Evolutionary conservation across 345 rosid genomes (phyloP).

Genomic region (Aquilaria yunnanensis): DNA sequence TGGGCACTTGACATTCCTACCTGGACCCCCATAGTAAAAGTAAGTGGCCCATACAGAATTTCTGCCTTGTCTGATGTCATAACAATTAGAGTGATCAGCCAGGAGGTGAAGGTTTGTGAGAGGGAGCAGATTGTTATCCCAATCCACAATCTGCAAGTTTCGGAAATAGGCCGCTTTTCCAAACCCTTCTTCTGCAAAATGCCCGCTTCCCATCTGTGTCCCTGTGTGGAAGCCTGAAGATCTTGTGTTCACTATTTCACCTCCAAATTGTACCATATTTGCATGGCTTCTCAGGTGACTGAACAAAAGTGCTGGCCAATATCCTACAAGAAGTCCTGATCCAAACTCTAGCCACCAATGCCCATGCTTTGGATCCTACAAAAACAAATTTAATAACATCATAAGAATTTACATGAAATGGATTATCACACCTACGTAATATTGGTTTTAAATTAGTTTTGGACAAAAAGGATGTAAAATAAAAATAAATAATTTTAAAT

Average conservation of each 20-base stretch:
- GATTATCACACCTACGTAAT: no score
- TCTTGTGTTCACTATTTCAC: constrained; percentile 78
- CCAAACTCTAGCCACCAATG: constrained; percentile 99
- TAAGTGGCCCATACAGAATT: constrained; percentile 91
- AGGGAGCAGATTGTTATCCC: constrained; percentile 92
- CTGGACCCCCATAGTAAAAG: constrained; percentile 97
- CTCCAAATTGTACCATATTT: constrained; percentile 94
- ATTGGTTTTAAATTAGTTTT: background rate
- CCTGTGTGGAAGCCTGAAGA: constrained; percentile 78
- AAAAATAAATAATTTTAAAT: background rate
- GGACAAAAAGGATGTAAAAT: background rate
- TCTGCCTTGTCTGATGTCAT: constrained; percentile 81
- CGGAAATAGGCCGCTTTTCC: constrained; percentile 83
- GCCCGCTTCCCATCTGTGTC: constrained; percentile 98
- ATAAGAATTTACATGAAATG: background rate
- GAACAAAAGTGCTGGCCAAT: constrained; percentile 92
- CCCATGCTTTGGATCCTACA: constrained; percentile 94
- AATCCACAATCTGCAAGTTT: constrained; percentile 80
- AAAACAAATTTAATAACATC: background rate
- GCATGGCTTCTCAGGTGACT: constrained; percentile 87
- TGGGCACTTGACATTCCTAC: constrained; percentile 83
- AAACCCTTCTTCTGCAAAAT: constrained; percentile 84
- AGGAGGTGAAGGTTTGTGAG: constrained; percentile 49
- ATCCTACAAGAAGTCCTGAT: constrained; percentile 75
- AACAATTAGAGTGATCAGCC: constrained; percentile 93